Evolutionary conservation across 2,329 filamentous ascomycete species (phyloP).

Genomic region (Colletotrichum destructivum): DNA sequence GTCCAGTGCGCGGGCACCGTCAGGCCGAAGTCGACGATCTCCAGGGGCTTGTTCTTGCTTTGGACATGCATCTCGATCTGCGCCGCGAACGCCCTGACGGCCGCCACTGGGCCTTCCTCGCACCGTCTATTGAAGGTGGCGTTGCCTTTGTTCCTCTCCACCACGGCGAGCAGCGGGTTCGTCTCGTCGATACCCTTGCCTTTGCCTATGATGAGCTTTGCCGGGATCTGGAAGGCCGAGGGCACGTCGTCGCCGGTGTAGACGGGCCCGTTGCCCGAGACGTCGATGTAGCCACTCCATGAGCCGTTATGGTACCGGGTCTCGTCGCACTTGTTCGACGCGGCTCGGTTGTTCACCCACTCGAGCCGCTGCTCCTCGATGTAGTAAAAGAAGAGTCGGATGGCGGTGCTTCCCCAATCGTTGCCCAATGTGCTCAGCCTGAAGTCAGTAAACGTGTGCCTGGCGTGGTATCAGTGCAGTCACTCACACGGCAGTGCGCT

Average conservation of each 20-base stretch:
- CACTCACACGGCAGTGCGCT: not conserved
- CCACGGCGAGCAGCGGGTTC: constrained; percentile 39
- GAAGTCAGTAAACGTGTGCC: not conserved
- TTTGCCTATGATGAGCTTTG: constrained; percentile 5
- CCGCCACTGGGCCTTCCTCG: not conserved
- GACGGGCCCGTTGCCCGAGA: constrained; percentile 28
- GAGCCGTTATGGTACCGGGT: not conserved
- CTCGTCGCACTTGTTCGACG: constrained; percentile 4
- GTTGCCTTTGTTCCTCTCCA: not conserved
- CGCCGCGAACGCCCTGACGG: not conserved
- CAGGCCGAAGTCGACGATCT: constrained; percentile 4
- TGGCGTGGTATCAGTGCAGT: not conserved
- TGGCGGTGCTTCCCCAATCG: constrained; percentile 43
- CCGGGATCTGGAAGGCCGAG: constrained; percentile 27
- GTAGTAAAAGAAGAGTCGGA: constrained; percentile 25
- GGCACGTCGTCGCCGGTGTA: constrained; percentile 37
- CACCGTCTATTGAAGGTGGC: not conserved
- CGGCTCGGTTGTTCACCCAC: not conserved
- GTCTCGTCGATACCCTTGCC: not conserved
- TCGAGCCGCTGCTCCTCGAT: not conserved
- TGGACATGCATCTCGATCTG: not conserved
- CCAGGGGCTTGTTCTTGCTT: not conserved
- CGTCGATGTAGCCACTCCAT: constrained; percentile 35
- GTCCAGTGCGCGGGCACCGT: constrained; percentile 11
- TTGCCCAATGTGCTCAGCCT: constrained; percentile 38